Percentiles rank a stretch among this genome's conserved stretches.
Conservation (phyloP, 805 yeast species). For the Wickerhamomyces strasburgensis region DNA sequence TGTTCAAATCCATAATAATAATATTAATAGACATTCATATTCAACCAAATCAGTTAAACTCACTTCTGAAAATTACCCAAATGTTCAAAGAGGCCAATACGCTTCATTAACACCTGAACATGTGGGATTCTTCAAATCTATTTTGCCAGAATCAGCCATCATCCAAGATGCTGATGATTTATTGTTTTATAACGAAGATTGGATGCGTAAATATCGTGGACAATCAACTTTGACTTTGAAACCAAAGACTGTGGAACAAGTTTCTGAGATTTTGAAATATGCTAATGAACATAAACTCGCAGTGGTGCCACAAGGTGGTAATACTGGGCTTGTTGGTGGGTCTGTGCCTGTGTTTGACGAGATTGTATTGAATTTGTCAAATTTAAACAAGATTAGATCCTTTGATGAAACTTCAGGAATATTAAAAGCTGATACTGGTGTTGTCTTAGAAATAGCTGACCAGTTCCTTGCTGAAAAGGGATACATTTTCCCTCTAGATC, state of each 20-base stretch:
- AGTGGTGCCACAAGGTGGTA: constrained; percentile 95
- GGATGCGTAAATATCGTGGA: constrained; percentile 94
- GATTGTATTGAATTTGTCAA: constrained; percentile 64
- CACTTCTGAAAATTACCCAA: constrained; percentile 68
- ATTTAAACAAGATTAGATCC: constrained; percentile 71
- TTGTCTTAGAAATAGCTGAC: constrained; percentile 83
- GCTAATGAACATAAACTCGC: constrained; percentile 77
- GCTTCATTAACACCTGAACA: constrained; percentile 53
- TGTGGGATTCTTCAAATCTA: constrained; percentile 50
- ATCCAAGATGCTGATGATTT: constrained; percentile 60
- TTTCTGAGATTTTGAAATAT: constrained; percentile 68
- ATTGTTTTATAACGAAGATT: constrained; percentile 75
- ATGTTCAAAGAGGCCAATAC: constrained; percentile 49
- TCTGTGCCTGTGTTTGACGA: constrained; percentile 91
- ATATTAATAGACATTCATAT: neutral
- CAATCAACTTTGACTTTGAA: constrained; percentile 74
- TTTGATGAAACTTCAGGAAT: constrained; percentile 84
- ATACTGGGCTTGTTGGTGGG: constrained; percentile 95
- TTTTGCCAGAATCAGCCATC: constrained; percentile 47
- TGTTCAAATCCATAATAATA: too few species aligned
- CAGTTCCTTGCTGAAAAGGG: constrained; percentile 71
- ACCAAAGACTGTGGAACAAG: constrained; percentile 77
- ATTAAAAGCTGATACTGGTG: constrained; percentile 85
- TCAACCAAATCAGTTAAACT: constrained; percentile 32
- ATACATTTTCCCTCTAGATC: constrained; percentile 85